Evolutionary conservation across 2,329 filamentous ascomycete genomes (phyloP).

Genomic region (Epichloe hybrida): DNA sequence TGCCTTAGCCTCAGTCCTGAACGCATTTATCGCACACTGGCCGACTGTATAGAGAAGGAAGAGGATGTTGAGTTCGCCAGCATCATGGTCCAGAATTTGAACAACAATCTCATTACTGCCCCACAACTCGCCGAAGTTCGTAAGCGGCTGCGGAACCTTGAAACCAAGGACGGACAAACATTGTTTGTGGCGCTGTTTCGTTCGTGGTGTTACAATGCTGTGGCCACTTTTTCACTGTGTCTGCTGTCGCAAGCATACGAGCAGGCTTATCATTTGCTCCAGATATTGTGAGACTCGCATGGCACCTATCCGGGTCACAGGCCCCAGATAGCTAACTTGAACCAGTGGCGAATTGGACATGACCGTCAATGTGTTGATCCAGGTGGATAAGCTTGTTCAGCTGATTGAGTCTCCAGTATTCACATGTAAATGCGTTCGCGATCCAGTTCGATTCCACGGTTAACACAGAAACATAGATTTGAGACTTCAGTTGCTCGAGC

Average conservation of each 20-base stretch:
- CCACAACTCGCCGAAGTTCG: constrained; percentile 84
- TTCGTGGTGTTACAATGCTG: constrained; percentile 97
- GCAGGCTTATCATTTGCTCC: constrained; percentile 88
- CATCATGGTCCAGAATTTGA: constrained; percentile 98
- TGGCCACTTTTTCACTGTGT: constrained; percentile 92
- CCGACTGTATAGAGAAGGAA: constrained; percentile 93
- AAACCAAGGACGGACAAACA: constrained; percentile 86
- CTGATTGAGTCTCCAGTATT: constrained; percentile 95
- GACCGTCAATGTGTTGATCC: constrained; percentile 97
- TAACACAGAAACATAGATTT: constrained; percentile 46
- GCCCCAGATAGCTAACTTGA: constrained; percentile 5
- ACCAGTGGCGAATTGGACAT: constrained; percentile 89
- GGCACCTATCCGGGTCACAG: neutral
- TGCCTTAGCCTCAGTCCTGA: constrained; percentile 89
- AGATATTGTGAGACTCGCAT: constrained; percentile 64
- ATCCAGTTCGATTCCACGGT: neutral
- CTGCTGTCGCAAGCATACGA: constrained; percentile 94
- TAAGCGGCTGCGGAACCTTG: constrained; percentile 78
- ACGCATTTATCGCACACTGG: constrained; percentile 86
- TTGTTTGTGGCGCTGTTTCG: constrained; percentile 91
- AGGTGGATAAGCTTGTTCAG: constrained; percentile 96
- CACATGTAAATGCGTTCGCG: constrained; percentile 52
- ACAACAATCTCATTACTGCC: constrained; percentile 97
- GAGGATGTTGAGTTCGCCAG: constrained; percentile 97
- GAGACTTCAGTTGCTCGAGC: constrained; percentile 85